phyloP scores from a whole-genome alignment of 805 yeast genomes.

The Spathaspora boniae region DNA sequence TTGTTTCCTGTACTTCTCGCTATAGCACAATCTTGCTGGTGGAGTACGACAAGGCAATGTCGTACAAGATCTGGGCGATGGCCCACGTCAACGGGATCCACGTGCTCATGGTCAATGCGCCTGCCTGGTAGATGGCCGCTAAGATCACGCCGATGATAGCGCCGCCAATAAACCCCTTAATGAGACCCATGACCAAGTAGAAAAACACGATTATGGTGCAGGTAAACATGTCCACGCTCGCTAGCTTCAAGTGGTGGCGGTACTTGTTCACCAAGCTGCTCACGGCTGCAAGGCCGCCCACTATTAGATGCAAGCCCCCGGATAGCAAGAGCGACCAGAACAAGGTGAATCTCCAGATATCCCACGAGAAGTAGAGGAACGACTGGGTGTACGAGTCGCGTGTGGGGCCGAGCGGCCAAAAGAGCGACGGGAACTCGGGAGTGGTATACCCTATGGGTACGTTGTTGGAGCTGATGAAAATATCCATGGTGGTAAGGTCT shows the following conservation, averaged over 20 bases:
- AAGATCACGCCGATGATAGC: slow-evolving; percentile 72
- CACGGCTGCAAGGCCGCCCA: slow-evolving; percentile 56
- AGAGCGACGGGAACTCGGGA: slow-evolving; percentile 79
- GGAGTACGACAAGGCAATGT: slow-evolving; percentile 65
- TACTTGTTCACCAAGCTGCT: slow-evolving; percentile 21
- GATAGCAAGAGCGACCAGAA: slow-evolving; percentile 76
- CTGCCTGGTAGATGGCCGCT: slow-evolving; percentile 74
- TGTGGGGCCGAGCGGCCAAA: slow-evolving; percentile 57
- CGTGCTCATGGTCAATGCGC: slow-evolving; percentile 82
- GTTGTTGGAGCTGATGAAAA: slow-evolving; percentile 38
- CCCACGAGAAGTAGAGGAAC: slow-evolving; percentile 63
- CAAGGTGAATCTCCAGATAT: slow-evolving; percentile 80
- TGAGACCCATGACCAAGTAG: slow-evolving; percentile 48
- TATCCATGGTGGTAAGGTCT: slow-evolving; percentile 15
- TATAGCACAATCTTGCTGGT: slow-evolving; percentile 32
- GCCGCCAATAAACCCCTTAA: slow-evolving; percentile 70
- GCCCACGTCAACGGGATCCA: slow-evolving; percentile 94
- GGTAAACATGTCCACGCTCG: slow-evolving; percentile 1
- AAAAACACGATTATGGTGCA: slow-evolving; percentile 12
- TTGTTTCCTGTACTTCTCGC: too few relatives aligned
- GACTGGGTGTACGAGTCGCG: slow-evolving; percentile 42
- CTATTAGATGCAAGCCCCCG: slow-evolving; percentile 55
- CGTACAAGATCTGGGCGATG: slow-evolving; percentile 60
- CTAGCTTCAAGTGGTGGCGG: slow-evolving; percentile 13
- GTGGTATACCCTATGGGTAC: slow-evolving; percentile 78